Evolutionary conservation across 1,139 yeast species (phyloP), one percentile per base, ranked within the genome.

Genomic region (Hansenula sp.): DNA sequence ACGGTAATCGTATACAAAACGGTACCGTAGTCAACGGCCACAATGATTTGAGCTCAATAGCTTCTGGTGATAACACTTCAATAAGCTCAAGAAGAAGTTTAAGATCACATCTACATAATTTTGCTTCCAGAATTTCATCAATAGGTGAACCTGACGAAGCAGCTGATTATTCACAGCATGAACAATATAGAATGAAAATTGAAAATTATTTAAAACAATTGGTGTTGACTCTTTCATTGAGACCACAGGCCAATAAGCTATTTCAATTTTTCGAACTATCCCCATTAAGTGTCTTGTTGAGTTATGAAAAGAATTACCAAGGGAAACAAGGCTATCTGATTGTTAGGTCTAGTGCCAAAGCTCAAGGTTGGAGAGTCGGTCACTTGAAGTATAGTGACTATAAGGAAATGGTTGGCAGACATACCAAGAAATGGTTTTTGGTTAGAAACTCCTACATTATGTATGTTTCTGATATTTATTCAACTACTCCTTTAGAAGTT

Each of bases 321-420:
- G 96, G 99, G 2, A 93, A 91, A 57, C 97, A 93, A 65, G 99
- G 99, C 5, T 77, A 80, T 42, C 67, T 93, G 45, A 80, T 86
- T 48, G 77, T 90, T 38, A 80, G 91, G 18, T 84, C 96, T 0
- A 79, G 90, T 1, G 93, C 98, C 0, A 80, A 79, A 49, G 74
- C 90, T 1, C 96, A 88, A 62, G 98, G 98, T 3, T 93, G 99
- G 99, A 74, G 96, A 58, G 96, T 91, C 13, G 88, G 95, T 6
- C 97, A 91, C 60, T 81, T 89, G 66, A 81, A 77, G 50, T 81
- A 89, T 10, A 79, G 81, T 51, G 97, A 89, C 58, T 70, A 89
- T 54, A 79, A 77, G 54, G 89, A 84, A 29, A 89, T 90, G 96
- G 84, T 89, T 44, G 83, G 81, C 53, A 81, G 99, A 63, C 91